Conservation (phyloP, 1,284 basidiomycete species). For the Macrocystidia cucumis region DNA sequence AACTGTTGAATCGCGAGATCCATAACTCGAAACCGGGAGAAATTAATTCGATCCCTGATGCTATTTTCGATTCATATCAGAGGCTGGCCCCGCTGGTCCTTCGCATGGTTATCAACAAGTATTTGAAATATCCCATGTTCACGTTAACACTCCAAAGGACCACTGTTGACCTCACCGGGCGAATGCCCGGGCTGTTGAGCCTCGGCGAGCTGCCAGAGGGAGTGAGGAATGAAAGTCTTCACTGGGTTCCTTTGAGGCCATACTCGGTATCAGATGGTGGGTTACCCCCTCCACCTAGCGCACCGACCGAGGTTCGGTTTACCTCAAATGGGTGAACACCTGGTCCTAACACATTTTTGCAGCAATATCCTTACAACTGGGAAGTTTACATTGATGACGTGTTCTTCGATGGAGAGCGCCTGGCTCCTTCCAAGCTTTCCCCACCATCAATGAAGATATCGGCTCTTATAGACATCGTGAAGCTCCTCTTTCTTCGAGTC, state of each 20-base stretch:
- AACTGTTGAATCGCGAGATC: no score
- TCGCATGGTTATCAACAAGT: conserved; percentile 25
- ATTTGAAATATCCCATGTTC: conserved; percentile 27
- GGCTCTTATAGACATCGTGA: conserved; percentile 45
- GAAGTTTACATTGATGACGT: conserved; percentile 50
- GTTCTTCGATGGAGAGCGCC: conserved; percentile 41
- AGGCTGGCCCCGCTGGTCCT: conserved; percentile 22
- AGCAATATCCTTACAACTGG: conserved; percentile 41
- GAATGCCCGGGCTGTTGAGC: conserved; percentile 38
- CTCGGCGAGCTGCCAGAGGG: conserved; percentile 42
- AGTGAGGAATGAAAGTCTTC: conserved; percentile 31
- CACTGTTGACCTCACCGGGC: conserved; percentile 41
- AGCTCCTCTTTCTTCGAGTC: conserved; percentile 8
- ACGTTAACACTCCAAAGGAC: conserved; percentile 41
- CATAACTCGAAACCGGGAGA: no score
- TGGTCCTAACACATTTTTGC: conserved; percentile 1
- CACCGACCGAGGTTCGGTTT: conserved; percentile 35
- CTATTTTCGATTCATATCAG: conserved; percentile 12
- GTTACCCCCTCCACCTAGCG: conserved; percentile 30
- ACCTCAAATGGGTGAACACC: not conserved
- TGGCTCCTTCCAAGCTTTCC: conserved; percentile 28
- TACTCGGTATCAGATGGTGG: conserved; percentile 37
- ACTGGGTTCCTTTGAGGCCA: conserved; percentile 41
- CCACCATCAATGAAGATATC: conserved; percentile 28
- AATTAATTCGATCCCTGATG: no score